Percentiles rank a stretch among this genome's conserved stretches.
These are phyloP conservation scores for Phytopythium ostracodes DNA, from an alignment of 352 stramenopile species.

Conservation along the genomic window DNA sequence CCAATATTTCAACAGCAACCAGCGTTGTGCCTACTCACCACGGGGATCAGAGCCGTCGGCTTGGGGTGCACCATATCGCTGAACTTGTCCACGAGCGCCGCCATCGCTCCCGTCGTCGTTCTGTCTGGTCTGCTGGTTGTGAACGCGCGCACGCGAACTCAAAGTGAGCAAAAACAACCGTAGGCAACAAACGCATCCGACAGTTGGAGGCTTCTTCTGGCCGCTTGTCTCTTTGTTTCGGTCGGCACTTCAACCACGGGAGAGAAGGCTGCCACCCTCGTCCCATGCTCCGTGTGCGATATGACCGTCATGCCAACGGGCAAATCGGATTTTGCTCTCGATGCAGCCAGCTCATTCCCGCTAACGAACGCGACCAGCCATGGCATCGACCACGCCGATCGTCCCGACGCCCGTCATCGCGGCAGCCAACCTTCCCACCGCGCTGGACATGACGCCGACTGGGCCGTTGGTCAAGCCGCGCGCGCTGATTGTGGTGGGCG, in stretches of 20 bases:
- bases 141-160: neutral
- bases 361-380: neutral
- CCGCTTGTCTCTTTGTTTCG: neutral
- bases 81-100: conserved; percentile 40
- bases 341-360: neutral
- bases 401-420: neutral
- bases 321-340: neutral
- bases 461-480: conserved; percentile 46
- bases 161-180: neutral
- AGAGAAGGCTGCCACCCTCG: neutral
- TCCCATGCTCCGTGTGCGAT: neutral
- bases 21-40: conserved; percentile 20
- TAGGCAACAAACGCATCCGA: neutral
- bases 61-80: conserved; percentile 57
- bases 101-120: conserved; percentile 23
- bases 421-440: neutral
- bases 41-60: conserved; percentile 56
- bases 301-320: neutral
- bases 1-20: neutral
- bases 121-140: neutral
- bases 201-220: no score
- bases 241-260: neutral
- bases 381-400: neutral
- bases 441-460: neutral
- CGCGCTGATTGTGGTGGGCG: conserved; percentile 51